Base-by-base conservation (phyloP, 2,329 filamentous ascomycete species). In the Fusarium palustre region DNA sequence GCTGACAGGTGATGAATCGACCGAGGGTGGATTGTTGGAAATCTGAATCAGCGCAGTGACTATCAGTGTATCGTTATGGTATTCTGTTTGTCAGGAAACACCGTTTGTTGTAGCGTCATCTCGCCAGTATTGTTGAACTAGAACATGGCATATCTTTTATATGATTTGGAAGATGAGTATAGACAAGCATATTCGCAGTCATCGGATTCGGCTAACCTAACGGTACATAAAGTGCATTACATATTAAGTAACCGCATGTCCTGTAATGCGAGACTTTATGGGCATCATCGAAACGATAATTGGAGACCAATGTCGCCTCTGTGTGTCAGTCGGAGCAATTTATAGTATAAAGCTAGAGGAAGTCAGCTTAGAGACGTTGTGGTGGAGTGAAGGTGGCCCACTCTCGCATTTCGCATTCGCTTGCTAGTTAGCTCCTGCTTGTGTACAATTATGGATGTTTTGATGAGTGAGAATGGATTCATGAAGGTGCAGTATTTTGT, bases 391-490 rank as follows among this genome's bases (percentile, higher is more conserved):
- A 34, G 12, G 5, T 28, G 47, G 25, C 18, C 64, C 68, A 58
- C 68, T 30, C 55, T 68, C 68, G 67, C 68, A 70, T 41, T 48
- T 68, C 68, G 67, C 68, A 70, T 36, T 70, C 68, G 68, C 64
- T 53, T 68, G 28, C 22, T 16, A 24, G 20, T 18, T 18, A 18
- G 20, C 28, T 54, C 12, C 20, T 39, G 48, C 18, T 24, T 33
- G 22, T 34, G 47, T 28, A 16, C 47, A 50, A 30, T 30, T 11
- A n/a, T 20, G 25, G 7, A 20, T 20, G 18, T 7, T 22, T 30
- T 55, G 16, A 13, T 20, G n/a, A 31, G 13, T 58, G 49, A 45
- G 52, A 57, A 25, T 36, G 31, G 22, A 36, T 13, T 36, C 18
- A 24, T 31, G 31, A 18, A 28, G 12, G n/a, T 49, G 18, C 47